Evolutionary conservation across 192 early-diverging fungal species (phyloP), one percentile per base, ranked within the genome.

Genomic region (Linnemannia zychae): DNA sequence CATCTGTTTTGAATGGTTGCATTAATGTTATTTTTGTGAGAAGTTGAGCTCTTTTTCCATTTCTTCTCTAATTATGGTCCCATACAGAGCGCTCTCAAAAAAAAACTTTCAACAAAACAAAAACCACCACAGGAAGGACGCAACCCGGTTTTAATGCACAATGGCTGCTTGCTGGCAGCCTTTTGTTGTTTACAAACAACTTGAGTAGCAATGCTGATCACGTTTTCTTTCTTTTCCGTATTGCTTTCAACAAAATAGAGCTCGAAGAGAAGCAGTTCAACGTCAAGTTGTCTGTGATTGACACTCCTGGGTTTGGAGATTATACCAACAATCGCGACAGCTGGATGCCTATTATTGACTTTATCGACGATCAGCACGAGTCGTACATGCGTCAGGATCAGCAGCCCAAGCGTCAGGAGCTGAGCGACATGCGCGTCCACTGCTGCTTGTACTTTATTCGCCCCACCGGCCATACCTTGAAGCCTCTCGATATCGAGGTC

Each of bases 211-310:
- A 28, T 15, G 16, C 37, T 71, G 24, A 46, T 24, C 15, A 48
- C 36, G n/a, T 52, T 72, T 50, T 49, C 44, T 40, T 50, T 67
- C 7, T 33, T 73, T 9, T n/a, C 36, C 11, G 31, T n/a, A 49
- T 22, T 48, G 11, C 36, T 37, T 71, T 38, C 31, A 1, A 22
- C 37, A 28, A 24, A 38, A 80, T 77, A 91, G 92, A 98, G 81
- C 92, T 99, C 28, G 98, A 99, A 89, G 98, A 99, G 87, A 99
- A 99, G 89, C 96, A 96, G 89, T 99, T 99, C 93, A 96, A 95
- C 75, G 97, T 98, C 72, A 95, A 97, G 78, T 89, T 99, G 80
- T 97, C 96, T 72, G 95, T 99, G 28, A 96, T 99, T 71, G 97
- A 96, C 85, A 96, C 95, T 15, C 96, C 94, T 63, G 95, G 96